phyloP scores from a whole-genome alignment of 768 basidiomycete species.

The Strobilomyces dryophilus region DNA sequence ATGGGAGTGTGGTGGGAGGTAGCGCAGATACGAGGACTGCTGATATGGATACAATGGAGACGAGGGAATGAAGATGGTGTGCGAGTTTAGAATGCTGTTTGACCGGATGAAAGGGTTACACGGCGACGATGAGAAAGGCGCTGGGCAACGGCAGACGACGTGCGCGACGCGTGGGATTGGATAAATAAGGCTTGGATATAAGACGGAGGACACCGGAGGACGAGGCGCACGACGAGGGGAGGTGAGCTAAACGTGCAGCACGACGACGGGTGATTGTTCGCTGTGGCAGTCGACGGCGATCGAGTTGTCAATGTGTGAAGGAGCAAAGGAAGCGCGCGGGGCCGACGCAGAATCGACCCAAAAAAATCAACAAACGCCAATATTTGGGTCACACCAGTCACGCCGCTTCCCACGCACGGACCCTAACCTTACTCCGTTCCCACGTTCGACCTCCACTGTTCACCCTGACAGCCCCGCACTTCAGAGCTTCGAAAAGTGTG shows the following conservation, averaged over 20 bases:
- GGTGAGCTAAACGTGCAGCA: slow-evolving; percentile 29
- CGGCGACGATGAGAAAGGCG: slow-evolving; percentile 18
- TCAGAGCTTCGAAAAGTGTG: neutral
- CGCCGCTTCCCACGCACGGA: slow-evolving; percentile 40
- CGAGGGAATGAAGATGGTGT: slow-evolving; percentile 22
- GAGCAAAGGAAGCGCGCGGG: slow-evolving; percentile 43
- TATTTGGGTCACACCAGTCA: slow-evolving; percentile 35
- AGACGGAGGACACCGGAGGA: slow-evolving; percentile 20
- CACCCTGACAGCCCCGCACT: slow-evolving; percentile 2
- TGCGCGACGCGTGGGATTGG: slow-evolving; percentile 45
- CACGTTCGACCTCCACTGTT: slow-evolving; percentile 29
- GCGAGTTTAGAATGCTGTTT: slow-evolving; percentile 27
- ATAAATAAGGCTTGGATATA: slow-evolving; percentile 29
- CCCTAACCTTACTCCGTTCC: slow-evolving; percentile 37
- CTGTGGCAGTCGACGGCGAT: slow-evolving; percentile 47
- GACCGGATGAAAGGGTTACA: slow-evolving; percentile 26
- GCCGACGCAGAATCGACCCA: slow-evolving; percentile 39
- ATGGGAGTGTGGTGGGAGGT: slow-evolving; percentile 28
- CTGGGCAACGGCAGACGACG: slow-evolving; percentile 32
- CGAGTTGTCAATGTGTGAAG: slow-evolving; percentile 42
- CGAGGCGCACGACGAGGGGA: slow-evolving; percentile 17
- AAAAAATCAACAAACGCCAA: slow-evolving; percentile 40
- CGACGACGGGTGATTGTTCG: slow-evolving; percentile 39
- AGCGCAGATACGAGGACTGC: slow-evolving; percentile 33
- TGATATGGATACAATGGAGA: slow-evolving; percentile 43